Evolutionary conservation across 345 rosid genomes (phyloP), one percentile per base, ranked within the genome.

Genomic region (Barbarea vulgaris): DNA sequence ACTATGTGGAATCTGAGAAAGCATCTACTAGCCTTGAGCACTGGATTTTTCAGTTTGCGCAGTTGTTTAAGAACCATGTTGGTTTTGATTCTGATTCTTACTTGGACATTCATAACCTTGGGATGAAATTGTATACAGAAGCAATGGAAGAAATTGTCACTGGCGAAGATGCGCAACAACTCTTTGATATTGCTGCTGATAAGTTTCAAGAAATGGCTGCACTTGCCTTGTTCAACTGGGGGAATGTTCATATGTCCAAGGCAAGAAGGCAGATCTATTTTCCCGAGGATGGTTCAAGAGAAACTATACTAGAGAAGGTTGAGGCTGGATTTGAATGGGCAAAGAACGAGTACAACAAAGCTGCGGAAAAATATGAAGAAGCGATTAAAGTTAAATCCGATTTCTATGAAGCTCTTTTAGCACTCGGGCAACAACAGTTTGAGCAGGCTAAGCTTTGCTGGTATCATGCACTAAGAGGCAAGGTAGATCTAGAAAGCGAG

Each of bases 171-270:
- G 91, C 96, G 0, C 97, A 95, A 69, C 85, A 89, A 44, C 87
- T 95, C 47, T 87, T 92, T 67, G 88, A 88, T 61, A 87, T 90
- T 41, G 90, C 96, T 24, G 85, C 91, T 12, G 91, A 87, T 70
- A 87, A 89, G 84, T 95, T 95, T 79, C 99, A 95, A 79, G 99
- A 90, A 83, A 95, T 95, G 98, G 86, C 89, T 13, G 97, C 99
- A 53, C 83, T 95, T 56, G 99, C 97, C 9, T 62, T 90, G 80
- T 90, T 95, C 70, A 95, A 92, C 44, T 95, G 97, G 99, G 99
- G 97, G 57, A 95, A 90, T 60, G 88, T 95, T 82, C 97, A 95
- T 73, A 77, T 90, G 89, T 92, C 97, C 10, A 87, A 66, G 72
- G 97, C 97, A 7, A 91, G 97, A 77, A 90, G 87, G 69, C 84